Percentiles rank a stretch among this genome's conserved stretches.
Conservation (phyloP, 257 asterid species). For the Jaltomata sinuosa region DNA sequence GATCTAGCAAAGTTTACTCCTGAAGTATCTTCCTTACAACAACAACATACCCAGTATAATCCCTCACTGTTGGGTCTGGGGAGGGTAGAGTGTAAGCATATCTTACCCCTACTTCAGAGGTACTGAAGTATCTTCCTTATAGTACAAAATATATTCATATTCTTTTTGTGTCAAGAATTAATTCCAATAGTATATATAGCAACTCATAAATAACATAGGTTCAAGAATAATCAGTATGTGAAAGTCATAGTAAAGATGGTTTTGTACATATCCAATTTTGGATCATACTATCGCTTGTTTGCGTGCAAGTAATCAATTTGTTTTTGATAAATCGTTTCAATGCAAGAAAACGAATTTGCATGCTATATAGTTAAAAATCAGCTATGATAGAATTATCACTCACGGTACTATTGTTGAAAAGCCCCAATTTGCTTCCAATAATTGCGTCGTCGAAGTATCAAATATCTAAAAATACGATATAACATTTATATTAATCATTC, state of each 20-base stretch:
- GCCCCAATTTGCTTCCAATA: neutral
- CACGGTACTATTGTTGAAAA: neutral
- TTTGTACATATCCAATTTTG: neutral
- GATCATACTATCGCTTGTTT: neutral
- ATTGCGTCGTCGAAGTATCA: neutral
- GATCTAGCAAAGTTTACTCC: neutral
- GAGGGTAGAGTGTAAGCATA: neutral
- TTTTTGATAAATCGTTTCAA: neutral
- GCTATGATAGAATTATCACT: neutral
- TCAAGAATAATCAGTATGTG: neutral
- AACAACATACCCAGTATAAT: neutral
- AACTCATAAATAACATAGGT: neutral
- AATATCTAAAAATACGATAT: neutral
- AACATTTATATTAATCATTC: neutral
- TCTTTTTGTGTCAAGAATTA: neutral
- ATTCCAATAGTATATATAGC: neutral
- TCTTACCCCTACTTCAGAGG: neutral
- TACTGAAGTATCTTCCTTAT: neutral
- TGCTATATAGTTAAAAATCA: neutral
- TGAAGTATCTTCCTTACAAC: neutral
- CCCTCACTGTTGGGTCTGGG: neutral
- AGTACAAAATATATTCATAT: neutral
- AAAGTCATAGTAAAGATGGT: neutral
- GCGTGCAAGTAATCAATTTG: neutral
- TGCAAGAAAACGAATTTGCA: neutral